These are phyloP conservation scores for Naumovozyma dairenensis DNA, from an alignment of 805 yeast genomes.

Conservation along the genomic window DNA sequence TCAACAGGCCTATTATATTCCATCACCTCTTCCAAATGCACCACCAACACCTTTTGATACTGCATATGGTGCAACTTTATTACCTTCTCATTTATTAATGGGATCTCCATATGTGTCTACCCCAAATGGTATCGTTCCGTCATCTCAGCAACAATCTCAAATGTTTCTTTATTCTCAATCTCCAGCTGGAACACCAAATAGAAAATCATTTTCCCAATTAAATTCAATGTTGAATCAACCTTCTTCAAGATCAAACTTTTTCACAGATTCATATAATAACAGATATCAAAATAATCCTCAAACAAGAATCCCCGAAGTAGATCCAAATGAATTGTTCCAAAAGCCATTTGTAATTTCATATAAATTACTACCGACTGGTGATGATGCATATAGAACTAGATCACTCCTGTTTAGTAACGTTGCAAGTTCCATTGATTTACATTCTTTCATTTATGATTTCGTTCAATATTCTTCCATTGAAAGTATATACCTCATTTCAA, in stretches of 20 bases:
- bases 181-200: not conserved
- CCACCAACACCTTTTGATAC: slow-evolving; percentile 52
- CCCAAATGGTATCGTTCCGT: slow-evolving; percentile 31
- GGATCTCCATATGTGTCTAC: slow-evolving; percentile 48
- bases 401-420: slow-evolving; percentile 25
- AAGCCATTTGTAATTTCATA: slow-evolving; percentile 17
- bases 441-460: slow-evolving; percentile 29
- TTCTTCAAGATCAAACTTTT: not conserved
- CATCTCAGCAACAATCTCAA: not conserved
- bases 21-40: slow-evolving; percentile 14
- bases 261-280: not conserved
- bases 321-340: slow-evolving; percentile 6
- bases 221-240: not conserved
- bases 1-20: slow-evolving; percentile 9
- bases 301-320: not conserved
- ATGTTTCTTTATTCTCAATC: not conserved
- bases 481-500: slow-evolving; percentile 34
- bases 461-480: slow-evolving; percentile 57
- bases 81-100: slow-evolving; percentile 52
- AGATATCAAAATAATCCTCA: not conserved
- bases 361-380: slow-evolving; percentile 23
- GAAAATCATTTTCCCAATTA: not conserved
- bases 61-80: slow-evolving; percentile 48
- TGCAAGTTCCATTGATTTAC: slow-evolving; percentile 13
- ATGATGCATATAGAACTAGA: slow-evolving; percentile 26